Conservation (phyloP, 805 yeast species). For the Hyphopichia homilentoma region DNA sequence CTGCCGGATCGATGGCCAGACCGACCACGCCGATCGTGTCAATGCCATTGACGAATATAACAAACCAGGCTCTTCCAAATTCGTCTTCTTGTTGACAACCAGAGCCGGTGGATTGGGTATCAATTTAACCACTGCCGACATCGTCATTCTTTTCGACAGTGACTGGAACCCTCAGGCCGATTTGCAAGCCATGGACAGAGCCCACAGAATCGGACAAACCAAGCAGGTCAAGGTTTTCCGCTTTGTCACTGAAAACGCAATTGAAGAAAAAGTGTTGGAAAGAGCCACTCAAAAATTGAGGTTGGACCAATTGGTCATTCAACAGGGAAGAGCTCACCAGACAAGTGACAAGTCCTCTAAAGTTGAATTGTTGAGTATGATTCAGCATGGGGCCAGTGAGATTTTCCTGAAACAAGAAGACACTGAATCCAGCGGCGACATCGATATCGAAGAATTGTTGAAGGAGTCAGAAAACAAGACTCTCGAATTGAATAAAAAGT, state of each 20-base stretch:
- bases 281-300: slow-evolving; percentile 78
- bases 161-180: slow-evolving; percentile 93
- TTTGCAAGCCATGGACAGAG: slow-evolving; percentile 86
- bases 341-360: slow-evolving; percentile 47
- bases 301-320: slow-evolving; percentile 78
- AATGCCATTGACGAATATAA: slow-evolving; percentile 76
- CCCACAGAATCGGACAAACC: slow-evolving; percentile 84
- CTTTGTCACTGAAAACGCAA: slow-evolving; percentile 76
- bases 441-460: slow-evolving; percentile 60
- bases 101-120: slow-evolving; percentile 92
- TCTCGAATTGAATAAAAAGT: slow-evolving; percentile 55
- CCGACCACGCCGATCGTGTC: slow-evolving; percentile 75
- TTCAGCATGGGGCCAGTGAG: slow-evolving; percentile 77
- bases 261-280: slow-evolving; percentile 78
- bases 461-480: slow-evolving; percentile 63
- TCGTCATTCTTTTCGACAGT: slow-evolving; percentile 71
- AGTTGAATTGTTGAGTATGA: slow-evolving; percentile 75
- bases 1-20: slow-evolving; percentile 80
- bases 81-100: slow-evolving; percentile 72
- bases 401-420: slow-evolving; percentile 39
- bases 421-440: slow-evolving; percentile 23
- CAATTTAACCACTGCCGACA: slow-evolving; percentile 75
- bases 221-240: slow-evolving; percentile 79
- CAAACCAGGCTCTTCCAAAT: slow-evolving; percentile 67
- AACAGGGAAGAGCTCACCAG: slow-evolving; percentile 57